A percentile compares a stretch with the other conserved stretches of the same genome.
phyloP scores from a whole-genome alignment of 257 asterid genomes.

The Craterostigma plantagineum region DNA sequence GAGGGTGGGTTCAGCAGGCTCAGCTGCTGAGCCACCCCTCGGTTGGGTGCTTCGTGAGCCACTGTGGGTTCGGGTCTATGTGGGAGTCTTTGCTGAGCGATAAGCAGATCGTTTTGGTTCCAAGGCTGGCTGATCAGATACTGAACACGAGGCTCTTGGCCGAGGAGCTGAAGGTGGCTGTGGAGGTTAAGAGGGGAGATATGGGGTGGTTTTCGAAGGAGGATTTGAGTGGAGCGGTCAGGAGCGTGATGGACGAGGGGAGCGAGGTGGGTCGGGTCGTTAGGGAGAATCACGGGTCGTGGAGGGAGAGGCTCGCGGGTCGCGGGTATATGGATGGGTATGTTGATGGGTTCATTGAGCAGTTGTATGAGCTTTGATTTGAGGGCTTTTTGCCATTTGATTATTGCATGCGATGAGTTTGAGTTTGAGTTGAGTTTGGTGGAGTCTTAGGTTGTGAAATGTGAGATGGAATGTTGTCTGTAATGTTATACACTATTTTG shows the following conservation, averaged over 20 bases:
- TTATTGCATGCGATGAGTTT: no score
- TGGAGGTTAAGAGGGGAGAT: slow-evolving; percentile 57
- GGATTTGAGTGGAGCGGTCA: slow-evolving; percentile 38
- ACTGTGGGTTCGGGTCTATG: slow-evolving; percentile 82
- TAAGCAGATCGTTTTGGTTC: slow-evolving; percentile 48
- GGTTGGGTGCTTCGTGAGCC: slow-evolving; percentile 80
- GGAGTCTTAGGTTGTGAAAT: no score
- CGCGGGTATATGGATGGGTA: slow-evolving; percentile 30
- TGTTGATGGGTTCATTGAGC: slow-evolving; percentile 28
- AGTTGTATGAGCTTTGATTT: slow-evolving; percentile 25
- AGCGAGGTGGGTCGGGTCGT: slow-evolving; percentile 29
- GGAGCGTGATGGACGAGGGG: slow-evolving; percentile 32
- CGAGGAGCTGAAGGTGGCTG: slow-evolving; percentile 54
- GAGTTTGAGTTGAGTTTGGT: no score
- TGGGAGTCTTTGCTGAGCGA: slow-evolving; percentile 73
- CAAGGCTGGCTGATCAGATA: slow-evolving; percentile 52
- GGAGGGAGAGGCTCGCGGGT: slow-evolving; percentile 26
- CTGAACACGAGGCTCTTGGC: slow-evolving; percentile 51
- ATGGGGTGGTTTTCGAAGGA: slow-evolving; percentile 50
- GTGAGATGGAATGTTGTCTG: no score
- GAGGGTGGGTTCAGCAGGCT: slow-evolving; percentile 66
- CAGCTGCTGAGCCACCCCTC: slow-evolving; percentile 50
- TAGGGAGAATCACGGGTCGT: slow-evolving; percentile 32
- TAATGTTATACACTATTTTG: no score
- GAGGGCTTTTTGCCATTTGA: not conserved